Base-by-base conservation (phyloP, 169 alveolate genomes). In the Babesia gibsoni region DNA sequence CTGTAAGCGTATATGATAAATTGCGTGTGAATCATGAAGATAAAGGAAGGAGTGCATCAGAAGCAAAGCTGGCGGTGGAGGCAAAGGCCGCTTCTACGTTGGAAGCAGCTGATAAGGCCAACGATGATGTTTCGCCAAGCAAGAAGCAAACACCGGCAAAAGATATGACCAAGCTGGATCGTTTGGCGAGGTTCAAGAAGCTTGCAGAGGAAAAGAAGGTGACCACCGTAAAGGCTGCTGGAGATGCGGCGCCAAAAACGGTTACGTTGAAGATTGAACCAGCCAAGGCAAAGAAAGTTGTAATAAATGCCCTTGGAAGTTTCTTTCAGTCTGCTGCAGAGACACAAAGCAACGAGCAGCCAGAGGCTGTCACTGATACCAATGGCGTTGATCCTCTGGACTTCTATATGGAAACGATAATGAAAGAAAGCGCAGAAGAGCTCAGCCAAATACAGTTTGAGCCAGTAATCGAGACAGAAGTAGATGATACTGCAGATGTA, bases 101-200 rank as follows among this genome's bases (percentile, higher is more conserved):
- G n/a, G n/a, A n/a, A n/a, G 75, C 23, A 4, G 8, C 59, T 12
- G 52, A 18, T 48, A 45, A 33, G 12, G 14, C 3, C n/a, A n/a
- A n/a, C n/a, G n/a, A n/a, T n/a, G n/a, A n/a, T n/a, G n/a, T n/a
- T n/a, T n/a, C n/a, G n/a, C n/a, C n/a, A n/a, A n/a, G n/a, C n/a
- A n/a, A n/a, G 27, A 22, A 2, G 35, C 52, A 48, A 36, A 32
- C 50, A 20, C 23, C 82, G 23, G 68, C 32, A 7, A 43, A 25
- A 54, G 84, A 74, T 23, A 42, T 56, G 12, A 49, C 74, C 32
- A 77, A 77, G 43, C 53, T 67, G 7, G 86, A 77, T 35, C 65
- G 86, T 5, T 16, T 77, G 82, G 63, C 74, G 6, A 20, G 86
- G 46, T 77, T 77, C 52, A 81, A 81, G 36, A 81, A 81, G 46